Conservation (phyloP, 2,329 filamentous ascomycete species). For the Fusarium tuaranense region DNA sequence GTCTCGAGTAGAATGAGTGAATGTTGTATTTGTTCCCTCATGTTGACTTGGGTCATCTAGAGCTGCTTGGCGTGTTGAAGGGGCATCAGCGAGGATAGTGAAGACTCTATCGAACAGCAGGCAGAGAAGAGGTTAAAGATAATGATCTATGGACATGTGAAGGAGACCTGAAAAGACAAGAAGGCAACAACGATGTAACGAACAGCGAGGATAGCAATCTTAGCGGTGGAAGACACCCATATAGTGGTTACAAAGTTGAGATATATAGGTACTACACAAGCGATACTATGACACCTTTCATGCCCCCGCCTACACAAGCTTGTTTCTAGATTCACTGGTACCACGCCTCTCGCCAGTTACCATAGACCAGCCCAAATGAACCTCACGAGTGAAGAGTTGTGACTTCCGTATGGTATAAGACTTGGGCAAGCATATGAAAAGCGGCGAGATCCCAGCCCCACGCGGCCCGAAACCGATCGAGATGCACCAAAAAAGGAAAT, state of each 20-base stretch:
- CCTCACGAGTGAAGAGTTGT: background rate
- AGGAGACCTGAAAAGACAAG: background rate
- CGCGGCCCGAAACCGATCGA: background rate
- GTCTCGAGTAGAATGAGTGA: background rate
- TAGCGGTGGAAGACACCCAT: background rate
- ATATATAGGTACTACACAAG: background rate
- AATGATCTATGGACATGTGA: background rate
- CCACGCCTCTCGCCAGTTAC: background rate
- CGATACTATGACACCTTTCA: background rate
- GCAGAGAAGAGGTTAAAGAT: background rate
- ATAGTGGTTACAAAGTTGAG: background rate
- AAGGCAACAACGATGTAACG: background rate
- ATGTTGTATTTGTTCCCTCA: background rate
- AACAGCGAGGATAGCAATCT: background rate
- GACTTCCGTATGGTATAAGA: background rate
- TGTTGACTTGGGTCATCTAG: background rate
- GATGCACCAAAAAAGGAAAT: background rate
- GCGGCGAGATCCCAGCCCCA: background rate
- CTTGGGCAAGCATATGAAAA: background rate
- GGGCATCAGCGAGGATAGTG: accelerated
- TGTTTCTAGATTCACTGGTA: background rate
- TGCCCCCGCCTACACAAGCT: background rate
- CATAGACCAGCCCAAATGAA: background rate
- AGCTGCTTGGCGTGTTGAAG: background rate
- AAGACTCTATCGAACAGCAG: background rate